Base-by-base conservation (phyloP, 768 basidiomycete genomes). In the Naematelia aurantialba region DNA sequence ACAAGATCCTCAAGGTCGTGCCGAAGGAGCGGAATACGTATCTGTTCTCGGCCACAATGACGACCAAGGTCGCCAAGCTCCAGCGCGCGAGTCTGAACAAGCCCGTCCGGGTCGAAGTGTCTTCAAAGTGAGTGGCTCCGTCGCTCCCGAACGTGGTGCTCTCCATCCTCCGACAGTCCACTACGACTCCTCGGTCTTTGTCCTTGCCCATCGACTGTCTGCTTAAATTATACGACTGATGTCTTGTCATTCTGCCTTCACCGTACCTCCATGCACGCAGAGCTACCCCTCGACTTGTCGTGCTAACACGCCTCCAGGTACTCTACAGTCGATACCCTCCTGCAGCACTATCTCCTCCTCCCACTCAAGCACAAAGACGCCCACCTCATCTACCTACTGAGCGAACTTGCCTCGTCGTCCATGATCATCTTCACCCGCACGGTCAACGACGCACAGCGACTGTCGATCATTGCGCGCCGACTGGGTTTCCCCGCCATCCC, bases 31-130 rank as follows among this genome's bases (percentile, higher is more conserved):
- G 96, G 11, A 89, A 87, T 27, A 99, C 96, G 2, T 97, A 91
- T 73, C 83, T 99, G 1, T 99, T 92, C 80, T 97, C 94, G 12
- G 96, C 94, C 4, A 98, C 94, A 21, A 98, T 99, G 94, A 94
- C 96, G 11, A 91, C 91, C 13, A 98, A 97, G 79, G 91, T 99
- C 2, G 91, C 89, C 11, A 97, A 97, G 78, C 81, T 99, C 11
- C 94, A 98, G 75, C 80, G 94, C 54, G 93, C 96, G 29, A 92
- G 90, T 81, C 80, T 98, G 72, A 83, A 84, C 29, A 92, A 94
- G 72, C 96, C 96, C n/a, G 85, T 93, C 24, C 84, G 88, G 65
- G 85, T 98, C 1, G 93, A 98, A 76, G 91, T 97, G 1, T 88
- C 89, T 5, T 83, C 88, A 71, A 97, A 94, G 92, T 92, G 77